Base-by-base conservation (phyloP, 805 yeast species). In the Candida odintsovae region DNA sequence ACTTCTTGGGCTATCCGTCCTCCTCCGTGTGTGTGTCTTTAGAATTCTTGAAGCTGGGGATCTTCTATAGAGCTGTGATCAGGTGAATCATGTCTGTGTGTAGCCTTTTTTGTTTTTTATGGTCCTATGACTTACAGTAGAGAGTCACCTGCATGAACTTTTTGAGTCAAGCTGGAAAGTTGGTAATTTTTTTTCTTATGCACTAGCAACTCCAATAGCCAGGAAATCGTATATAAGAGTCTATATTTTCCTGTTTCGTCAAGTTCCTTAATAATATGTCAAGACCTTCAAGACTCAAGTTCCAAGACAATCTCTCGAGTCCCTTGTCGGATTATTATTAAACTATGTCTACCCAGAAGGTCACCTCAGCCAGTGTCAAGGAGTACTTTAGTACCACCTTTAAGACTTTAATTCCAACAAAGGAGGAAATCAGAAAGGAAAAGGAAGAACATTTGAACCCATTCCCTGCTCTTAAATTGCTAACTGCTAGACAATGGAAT, bases 371-470 rank as follows among this genome's bases (percentile, higher is more conserved):
- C 6, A 50, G 47, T 23, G 33, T 45, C 40, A 46, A 40, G 29
- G 41, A 50, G 11, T 58, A 55, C 46, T 20, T 46, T 22, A 42
- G 36, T 31, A 70, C 82, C 0, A 68, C 86, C 55, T 52, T 79
- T 51, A 64, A 83, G 0, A 69, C 77, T 2, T 65, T 82, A 22
- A 63, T 76, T 2, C 77, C 83, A 11, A 66, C 73, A 21, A 73
- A 65, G 47, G 76, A 69, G 31, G 61, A 65, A 45, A 58, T 57
- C 51, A 63, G 26, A 43, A 58, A 42, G 50, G 73, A 43, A 67
- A 70, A 61, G 54, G 55, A 46, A 71, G 55, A 46, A 71, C 70
- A 45, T 56, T 49, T 81, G 33, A 86, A 86, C 61, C 95, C 95
- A 2, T 61, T 86, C 50, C 80, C 80, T 1, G 77, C 78, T 23